Conservation (phyloP, 371 early-diverging fungal genomes). For the Saksenaea oblongispora region DNA sequence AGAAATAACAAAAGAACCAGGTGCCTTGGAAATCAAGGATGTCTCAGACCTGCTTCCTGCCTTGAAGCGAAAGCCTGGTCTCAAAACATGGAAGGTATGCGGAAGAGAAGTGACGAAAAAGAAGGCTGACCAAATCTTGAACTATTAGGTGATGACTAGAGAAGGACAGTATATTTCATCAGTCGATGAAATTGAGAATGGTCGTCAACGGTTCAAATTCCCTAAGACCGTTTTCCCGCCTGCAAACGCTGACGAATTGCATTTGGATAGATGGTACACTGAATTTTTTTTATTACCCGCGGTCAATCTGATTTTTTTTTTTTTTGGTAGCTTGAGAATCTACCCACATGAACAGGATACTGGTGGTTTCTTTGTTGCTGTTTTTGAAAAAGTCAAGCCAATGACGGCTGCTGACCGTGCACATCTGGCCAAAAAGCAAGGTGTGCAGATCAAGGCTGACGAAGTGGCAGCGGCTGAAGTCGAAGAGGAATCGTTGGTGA, state of each 20-base stretch:
- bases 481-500: constrained; percentile 26
- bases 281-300: constrained; percentile 6
- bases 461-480: constrained; percentile 30
- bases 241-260: constrained; percentile 63
- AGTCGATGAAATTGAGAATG: constrained; percentile 58
- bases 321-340: constrained; percentile 74
- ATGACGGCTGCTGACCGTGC: constrained; percentile 59
- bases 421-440: constrained; percentile 25
- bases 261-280: constrained; percentile 79
- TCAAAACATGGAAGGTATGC: constrained; percentile 85
- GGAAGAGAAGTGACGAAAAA: background rate
- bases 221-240: constrained; percentile 75
- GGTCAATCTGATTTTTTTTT: background rate
- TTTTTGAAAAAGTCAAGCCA: constrained; percentile 84
- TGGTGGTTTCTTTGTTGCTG: constrained; percentile 99
- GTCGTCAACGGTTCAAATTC: constrained; percentile 46
- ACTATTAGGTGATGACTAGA: constrained; percentile 45
- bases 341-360: constrained; percentile 97
- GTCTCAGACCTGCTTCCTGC: constrained; percentile 73
- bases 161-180: constrained; percentile 58
- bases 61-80: constrained; percentile 80
- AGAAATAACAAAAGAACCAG: constrained; percentile 16
- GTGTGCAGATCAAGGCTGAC: constrained; percentile 13
- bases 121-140: background rate
- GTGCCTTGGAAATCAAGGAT: constrained; percentile 81